Percentiles rank a stretch among this genome's conserved stretches.
Conservation (phyloP, 23 red algal genomes). For the Chondrus crispus region DNA sequence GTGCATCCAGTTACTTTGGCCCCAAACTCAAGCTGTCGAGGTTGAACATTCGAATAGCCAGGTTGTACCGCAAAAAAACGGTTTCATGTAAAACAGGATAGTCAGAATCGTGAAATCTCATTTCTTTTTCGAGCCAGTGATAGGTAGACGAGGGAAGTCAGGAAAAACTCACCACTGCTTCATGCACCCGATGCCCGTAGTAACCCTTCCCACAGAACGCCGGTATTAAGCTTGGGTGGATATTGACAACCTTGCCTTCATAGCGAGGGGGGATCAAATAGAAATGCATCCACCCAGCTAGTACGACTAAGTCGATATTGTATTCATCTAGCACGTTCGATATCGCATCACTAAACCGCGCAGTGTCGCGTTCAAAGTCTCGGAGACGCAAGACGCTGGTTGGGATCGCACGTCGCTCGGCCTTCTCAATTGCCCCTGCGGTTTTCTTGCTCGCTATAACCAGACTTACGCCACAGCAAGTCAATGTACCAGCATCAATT, state of each 20-base stretch:
- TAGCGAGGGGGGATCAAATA: conserved; percentile 84
- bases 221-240: conserved; percentile 95
- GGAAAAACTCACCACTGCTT: conserved; percentile 79
- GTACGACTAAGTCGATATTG: conserved; percentile 71
- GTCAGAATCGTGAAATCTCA: no score
- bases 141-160: not conserved
- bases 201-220: conserved; percentile 98
- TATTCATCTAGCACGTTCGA: conserved; percentile 51
- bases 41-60: not conserved
- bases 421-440: conserved; percentile 43
- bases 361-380: conserved; percentile 42
- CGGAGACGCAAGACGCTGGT: conserved; percentile 39
- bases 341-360: conserved; percentile 37
- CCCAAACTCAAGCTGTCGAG: conserved; percentile 74
- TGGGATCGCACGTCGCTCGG: conserved; percentile 33
- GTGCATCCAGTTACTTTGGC: conserved; percentile 95
- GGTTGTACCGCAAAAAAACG: not conserved
- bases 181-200: conserved; percentile 87
- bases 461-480: conserved; percentile 23
- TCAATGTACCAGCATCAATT: conserved; percentile 21
- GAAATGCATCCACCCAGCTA: conserved; percentile 99
- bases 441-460: conserved; percentile 63
- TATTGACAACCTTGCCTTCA: conserved; percentile 82
- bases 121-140: no score
- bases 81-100: not conserved